These are phyloP conservation scores for Trichomonas vaginalis DNA, from an alignment of 208 protist genomes.

Conservation along the genomic window DNA sequence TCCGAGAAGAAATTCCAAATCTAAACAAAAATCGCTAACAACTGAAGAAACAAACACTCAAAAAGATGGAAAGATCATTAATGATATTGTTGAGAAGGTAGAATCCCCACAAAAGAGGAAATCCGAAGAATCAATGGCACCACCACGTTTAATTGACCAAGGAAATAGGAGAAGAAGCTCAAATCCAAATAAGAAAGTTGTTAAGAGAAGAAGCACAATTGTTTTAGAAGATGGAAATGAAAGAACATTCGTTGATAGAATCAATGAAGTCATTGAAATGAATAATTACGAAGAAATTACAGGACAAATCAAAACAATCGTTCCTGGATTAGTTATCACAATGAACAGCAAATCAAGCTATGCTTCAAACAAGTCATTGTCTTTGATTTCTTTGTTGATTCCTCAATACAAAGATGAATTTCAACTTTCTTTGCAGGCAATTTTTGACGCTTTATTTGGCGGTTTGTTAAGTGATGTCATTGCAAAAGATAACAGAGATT, in stretches of 20 bases:
- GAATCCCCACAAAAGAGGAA: background rate
- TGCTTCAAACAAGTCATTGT: background rate
- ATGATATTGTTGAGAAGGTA: background rate
- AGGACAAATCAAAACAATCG: background rate
- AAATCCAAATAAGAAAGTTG: background rate
- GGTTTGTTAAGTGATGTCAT: background rate
- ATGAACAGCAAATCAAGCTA: background rate
- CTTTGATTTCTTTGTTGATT: background rate
- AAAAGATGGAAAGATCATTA: background rate
- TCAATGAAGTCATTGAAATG: background rate
- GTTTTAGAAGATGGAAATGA: background rate
- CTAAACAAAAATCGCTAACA: too few relatives aligned
- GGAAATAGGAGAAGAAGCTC: background rate
- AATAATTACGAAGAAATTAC: background rate
- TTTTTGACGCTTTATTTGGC: background rate
- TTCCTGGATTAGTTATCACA: background rate
- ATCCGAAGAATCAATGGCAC: background rate
- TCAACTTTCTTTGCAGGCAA: background rate
- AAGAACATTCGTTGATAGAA: background rate
- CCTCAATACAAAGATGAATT: background rate
- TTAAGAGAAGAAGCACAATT: background rate
- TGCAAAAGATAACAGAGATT: background rate
- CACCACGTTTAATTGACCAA: background rate
- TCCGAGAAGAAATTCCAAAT: too few relatives aligned
- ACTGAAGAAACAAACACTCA: background rate